Evolutionary conservation across 2,329 filamentous ascomycete species (phyloP).

Genomic region (Fusarium sp.): DNA sequence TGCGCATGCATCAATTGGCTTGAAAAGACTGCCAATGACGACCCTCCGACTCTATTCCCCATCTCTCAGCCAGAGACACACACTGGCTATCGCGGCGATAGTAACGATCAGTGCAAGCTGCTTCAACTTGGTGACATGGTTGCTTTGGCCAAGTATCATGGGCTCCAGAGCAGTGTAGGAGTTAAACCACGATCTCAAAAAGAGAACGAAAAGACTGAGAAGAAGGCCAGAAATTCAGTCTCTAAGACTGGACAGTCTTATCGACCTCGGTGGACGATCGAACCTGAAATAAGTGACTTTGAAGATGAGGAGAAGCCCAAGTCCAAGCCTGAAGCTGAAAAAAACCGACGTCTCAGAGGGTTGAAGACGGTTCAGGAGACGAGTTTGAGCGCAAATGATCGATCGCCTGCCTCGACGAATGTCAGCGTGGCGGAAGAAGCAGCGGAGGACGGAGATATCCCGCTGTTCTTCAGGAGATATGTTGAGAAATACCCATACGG

Average conservation of each 20-base stretch:
- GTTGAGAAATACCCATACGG: constrained; percentile 54
- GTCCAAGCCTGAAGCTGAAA: neutral
- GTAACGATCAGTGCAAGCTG: constrained; percentile 17
- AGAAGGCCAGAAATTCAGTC: constrained; percentile 2
- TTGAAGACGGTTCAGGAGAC: constrained; percentile 25
- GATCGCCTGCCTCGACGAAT: constrained; percentile 24
- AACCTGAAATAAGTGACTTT: constrained; percentile 12
- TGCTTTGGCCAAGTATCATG: constrained; percentile 35
- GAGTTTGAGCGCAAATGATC: constrained; percentile 15
- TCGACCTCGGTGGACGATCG: neutral
- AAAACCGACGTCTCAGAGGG: constrained; percentile 14
- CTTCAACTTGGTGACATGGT: constrained; percentile 30
- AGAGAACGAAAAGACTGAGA: neutral
- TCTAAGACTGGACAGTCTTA: neutral
- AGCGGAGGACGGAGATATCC: constrained; percentile 47
- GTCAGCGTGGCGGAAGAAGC: constrained; percentile 32
- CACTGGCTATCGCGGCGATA: neutral
- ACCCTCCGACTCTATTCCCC: constrained; percentile 16
- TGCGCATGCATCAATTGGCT: constrained; percentile 26
- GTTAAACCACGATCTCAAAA: constrained; percentile 16
- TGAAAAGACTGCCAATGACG: neutral
- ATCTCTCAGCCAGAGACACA: constrained; percentile 20
- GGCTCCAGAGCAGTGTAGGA: constrained; percentile 33
- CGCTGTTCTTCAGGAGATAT: constrained; percentile 49
- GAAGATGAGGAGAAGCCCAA: constrained; percentile 9